Percentiles rank a stretch among this genome's conserved stretches.
These are phyloP conservation scores for Avena insularis DNA, from an alignment of 176 grass and related monocot species.

Conservation along the genomic window DNA sequence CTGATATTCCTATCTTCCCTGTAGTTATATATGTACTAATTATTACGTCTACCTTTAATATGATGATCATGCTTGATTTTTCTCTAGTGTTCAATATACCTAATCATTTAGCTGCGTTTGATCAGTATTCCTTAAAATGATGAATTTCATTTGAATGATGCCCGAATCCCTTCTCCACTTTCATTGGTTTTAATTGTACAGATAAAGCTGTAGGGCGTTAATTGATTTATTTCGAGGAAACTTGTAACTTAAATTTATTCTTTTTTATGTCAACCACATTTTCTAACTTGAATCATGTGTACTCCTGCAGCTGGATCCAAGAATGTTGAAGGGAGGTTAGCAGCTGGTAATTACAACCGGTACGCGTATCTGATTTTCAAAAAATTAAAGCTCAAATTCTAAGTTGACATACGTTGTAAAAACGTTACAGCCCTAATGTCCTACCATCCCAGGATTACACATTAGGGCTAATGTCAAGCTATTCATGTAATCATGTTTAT, in stretches of 20 bases:
- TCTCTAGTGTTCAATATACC: slow-evolving; percentile 3
- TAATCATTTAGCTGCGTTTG: slow-evolving; percentile 1
- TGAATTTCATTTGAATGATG: slow-evolving; percentile 1
- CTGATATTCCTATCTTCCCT: not conserved
- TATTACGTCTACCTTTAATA: not conserved
- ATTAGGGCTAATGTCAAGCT: not conserved
- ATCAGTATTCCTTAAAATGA: not conserved
- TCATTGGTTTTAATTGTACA: not conserved
- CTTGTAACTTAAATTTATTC: not conserved
- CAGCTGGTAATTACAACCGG: slow-evolving; percentile 71
- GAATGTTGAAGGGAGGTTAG: slow-evolving; percentile 88
- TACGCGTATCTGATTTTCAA: slow-evolving; percentile 36
- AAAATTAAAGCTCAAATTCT: not conserved
- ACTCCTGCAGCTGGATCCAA: slow-evolving; percentile 65
- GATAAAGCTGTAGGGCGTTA: not conserved
- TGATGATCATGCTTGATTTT: not conserved
- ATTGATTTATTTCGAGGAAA: slow-evolving; percentile 5
- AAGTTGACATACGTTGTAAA: not conserved
- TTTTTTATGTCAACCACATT: not conserved
- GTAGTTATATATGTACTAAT: not conserved
- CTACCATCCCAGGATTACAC: not conserved
- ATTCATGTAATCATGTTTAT: slow-evolving; percentile 34
- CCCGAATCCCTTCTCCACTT: not conserved
- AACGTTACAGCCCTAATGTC: not conserved
- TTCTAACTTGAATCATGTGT: too few relatives aligned